These are phyloP conservation scores for Ophiostoma himal-ulmi DNA, from an alignment of 2,329 filamentous ascomycete genomes.

Conservation along the genomic window DNA sequence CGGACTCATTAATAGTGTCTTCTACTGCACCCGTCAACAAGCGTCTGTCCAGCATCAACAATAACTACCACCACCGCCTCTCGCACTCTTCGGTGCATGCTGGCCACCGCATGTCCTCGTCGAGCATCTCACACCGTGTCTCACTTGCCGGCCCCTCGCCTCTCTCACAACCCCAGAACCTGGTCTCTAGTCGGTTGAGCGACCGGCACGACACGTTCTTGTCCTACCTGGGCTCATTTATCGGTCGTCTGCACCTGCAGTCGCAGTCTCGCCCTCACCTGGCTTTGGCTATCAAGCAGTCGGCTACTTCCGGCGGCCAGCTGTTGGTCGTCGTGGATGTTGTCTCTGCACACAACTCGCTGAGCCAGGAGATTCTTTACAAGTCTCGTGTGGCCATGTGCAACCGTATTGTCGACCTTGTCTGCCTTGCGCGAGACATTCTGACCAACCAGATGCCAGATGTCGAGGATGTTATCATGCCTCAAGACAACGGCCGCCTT, in stretches of 20 bases:
- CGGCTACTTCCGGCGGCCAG: conserved; percentile 72
- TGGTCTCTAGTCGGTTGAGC: conserved; percentile 78
- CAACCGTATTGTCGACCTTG: conserved; percentile 70
- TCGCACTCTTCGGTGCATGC: conserved; percentile 35
- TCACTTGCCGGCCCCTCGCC: conserved; percentile 67
- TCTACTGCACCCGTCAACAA: conserved; percentile 36
- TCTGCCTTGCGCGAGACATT: conserved; percentile 73
- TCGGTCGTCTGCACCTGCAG: conserved; percentile 81
- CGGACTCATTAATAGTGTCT: conserved; percentile 29
- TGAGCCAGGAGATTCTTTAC: conserved; percentile 60
- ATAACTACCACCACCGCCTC: conserved; percentile 31
- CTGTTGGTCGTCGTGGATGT: conserved; percentile 75
- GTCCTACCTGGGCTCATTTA: conserved; percentile 86
- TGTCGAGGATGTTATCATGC: conserved; percentile 72
- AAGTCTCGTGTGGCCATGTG: conserved; percentile 71
- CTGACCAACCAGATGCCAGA: conserved; percentile 63
- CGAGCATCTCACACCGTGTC: conserved; percentile 63
- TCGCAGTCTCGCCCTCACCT: conserved; percentile 85
- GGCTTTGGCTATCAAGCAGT: conserved; percentile 73
- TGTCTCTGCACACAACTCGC: conserved; percentile 70
- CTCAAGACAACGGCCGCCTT: conserved; percentile 69
- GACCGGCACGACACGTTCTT: conserved; percentile 81
- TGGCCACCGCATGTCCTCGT: conserved; percentile 47
- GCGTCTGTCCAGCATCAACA: conserved; percentile 37
- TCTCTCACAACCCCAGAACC: conserved; percentile 57